Percentiles rank a stretch among this genome's conserved stretches.
Evolutionary conservation across 1,284 basidiomycete genomes (phyloP).

Genomic region (Tilletiopsis washingtonensis): DNA sequence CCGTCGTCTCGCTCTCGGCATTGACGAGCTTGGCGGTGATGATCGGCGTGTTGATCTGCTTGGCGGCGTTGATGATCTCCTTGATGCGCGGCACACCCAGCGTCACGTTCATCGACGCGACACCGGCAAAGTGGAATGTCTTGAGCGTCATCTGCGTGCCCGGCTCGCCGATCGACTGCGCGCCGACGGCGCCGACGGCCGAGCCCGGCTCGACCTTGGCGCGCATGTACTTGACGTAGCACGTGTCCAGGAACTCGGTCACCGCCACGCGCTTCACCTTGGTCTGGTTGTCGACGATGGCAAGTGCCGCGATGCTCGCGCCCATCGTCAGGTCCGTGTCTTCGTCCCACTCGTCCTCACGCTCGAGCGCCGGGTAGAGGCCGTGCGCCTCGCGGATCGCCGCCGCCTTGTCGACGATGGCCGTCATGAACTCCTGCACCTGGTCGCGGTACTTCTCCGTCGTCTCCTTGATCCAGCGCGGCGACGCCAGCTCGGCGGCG

Average conservation of each 20-base stretch:
- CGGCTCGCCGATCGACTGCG: conserved; percentile 98
- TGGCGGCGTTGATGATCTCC: conserved; percentile 98
- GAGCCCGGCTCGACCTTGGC: conserved; percentile 46
- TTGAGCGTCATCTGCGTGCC: conserved; percentile 99
- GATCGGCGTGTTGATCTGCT: conserved; percentile 92
- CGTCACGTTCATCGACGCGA: conserved; percentile 99
- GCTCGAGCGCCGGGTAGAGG: conserved; percentile 74
- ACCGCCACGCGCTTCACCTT: conserved; percentile 82
- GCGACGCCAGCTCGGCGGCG: conserved; percentile 56
- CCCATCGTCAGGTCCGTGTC: conserved; percentile 70
- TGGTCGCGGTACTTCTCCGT: conserved; percentile 69
- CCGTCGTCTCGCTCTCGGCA: conserved; percentile 63
- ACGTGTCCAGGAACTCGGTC: conserved; percentile 69
- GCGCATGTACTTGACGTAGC: conserved; percentile 60
- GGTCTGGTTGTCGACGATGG: conserved; percentile 75
- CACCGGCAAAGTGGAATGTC: conserved; percentile 99
- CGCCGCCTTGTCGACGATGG: conserved; percentile 63
- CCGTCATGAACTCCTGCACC: conserved; percentile 66
- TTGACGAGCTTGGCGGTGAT: conserved; percentile 91
- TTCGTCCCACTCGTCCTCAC: conserved; percentile 67
- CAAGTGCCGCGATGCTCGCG: conserved; percentile 55
- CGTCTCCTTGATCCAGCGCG: conserved; percentile 54
- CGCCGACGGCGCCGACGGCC: conserved; percentile 95
- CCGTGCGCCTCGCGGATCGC: conserved; percentile 65
- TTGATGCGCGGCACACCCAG: conserved; percentile 99